Conservation (phyloP, 108 stramenopile genomes). For the Parietichytrium sp. region DNA sequence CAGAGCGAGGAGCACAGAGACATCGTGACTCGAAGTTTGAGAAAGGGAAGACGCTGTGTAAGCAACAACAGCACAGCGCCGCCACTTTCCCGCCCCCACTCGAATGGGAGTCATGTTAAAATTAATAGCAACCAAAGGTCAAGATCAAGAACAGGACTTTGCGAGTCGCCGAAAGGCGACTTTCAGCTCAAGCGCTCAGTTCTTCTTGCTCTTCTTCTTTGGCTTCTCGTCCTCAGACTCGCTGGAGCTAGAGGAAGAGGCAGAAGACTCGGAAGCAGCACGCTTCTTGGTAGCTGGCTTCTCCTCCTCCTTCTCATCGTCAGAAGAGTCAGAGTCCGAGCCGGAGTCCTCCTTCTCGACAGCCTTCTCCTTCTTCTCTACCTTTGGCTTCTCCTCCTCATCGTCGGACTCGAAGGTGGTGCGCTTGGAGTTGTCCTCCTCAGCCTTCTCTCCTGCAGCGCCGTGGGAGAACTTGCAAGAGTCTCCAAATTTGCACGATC, state of each 20-base stretch:
- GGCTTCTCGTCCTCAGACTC: conserved; percentile 16
- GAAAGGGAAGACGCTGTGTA: too few species aligned
- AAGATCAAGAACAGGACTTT: too few species aligned
- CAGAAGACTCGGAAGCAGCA: neutral
- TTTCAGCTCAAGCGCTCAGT: conserved; percentile 14
- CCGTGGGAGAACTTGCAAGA: conserved; percentile 31
- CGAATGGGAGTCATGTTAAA: too few species aligned
- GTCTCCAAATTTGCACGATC: conserved; percentile 37
- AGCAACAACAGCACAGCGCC: too few species aligned
- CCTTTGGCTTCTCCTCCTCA: neutral
- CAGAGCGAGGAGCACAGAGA: too few species aligned
- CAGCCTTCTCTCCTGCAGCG: neutral
- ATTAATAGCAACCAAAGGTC: too few species aligned
- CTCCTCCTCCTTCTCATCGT: conserved; percentile 2
- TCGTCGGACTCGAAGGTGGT: conserved; percentile 7
- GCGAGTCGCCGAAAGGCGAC: too few species aligned
- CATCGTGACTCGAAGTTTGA: too few species aligned
- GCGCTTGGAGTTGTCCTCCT: conserved; percentile 30
- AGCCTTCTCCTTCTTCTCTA: neutral
- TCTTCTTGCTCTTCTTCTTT: conserved; percentile 33
- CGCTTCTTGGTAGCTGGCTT: neutral
- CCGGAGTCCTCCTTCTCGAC: neutral
- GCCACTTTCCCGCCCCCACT: too few species aligned
- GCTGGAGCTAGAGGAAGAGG: neutral
- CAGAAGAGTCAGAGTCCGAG: neutral